These are phyloP conservation scores for Aspergillus tamarii DNA, from an alignment of 2,329 filamentous ascomycete species.

Conservation along the genomic window DNA sequence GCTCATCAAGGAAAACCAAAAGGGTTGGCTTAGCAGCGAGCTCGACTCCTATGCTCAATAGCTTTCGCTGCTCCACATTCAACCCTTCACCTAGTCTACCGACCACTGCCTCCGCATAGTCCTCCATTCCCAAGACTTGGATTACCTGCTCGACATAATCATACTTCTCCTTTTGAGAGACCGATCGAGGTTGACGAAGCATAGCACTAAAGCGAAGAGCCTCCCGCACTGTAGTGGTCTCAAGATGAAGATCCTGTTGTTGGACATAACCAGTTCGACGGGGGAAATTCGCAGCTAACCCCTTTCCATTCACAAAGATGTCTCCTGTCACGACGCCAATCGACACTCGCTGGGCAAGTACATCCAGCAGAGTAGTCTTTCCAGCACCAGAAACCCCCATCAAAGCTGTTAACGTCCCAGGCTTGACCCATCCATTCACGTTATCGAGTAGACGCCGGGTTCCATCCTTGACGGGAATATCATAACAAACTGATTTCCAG, in stretches of 20 bases:
- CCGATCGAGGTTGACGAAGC: neutral
- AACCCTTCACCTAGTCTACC: conserved; percentile 74
- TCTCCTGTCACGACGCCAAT: conserved; percentile 65
- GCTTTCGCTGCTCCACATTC: conserved; percentile 62
- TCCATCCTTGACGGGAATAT: conserved; percentile 74
- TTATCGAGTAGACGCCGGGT: conserved; percentile 61
- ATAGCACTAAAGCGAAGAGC: neutral
- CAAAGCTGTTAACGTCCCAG: conserved; percentile 53
- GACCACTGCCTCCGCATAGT: conserved; percentile 81
- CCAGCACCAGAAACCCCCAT: conserved; percentile 64
- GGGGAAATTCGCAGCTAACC: conserved; percentile 59
- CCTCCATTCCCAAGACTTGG: conserved; percentile 79
- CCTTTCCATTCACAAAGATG: conserved; percentile 63
- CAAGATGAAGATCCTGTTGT: conserved; percentile 73
- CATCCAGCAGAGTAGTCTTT: conserved; percentile 61
- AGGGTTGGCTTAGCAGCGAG: conserved; percentile 82
- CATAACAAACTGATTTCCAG: conserved; percentile 78
- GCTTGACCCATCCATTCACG: conserved; percentile 56
- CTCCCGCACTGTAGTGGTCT: conserved; percentile 55
- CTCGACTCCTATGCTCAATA: conserved; percentile 85
- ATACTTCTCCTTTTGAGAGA: neutral
- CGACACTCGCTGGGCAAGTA: conserved; percentile 56
- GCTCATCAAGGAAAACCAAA: conserved; percentile 84
- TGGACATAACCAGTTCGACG: conserved; percentile 66
- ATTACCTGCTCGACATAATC: conserved; percentile 76